A percentile compares a stretch with the other conserved stretches of the same genome.
Evolutionary conservation across 2,329 filamentous ascomycete species (phyloP).

Genomic region (Westerdykella aurantiaca): DNA sequence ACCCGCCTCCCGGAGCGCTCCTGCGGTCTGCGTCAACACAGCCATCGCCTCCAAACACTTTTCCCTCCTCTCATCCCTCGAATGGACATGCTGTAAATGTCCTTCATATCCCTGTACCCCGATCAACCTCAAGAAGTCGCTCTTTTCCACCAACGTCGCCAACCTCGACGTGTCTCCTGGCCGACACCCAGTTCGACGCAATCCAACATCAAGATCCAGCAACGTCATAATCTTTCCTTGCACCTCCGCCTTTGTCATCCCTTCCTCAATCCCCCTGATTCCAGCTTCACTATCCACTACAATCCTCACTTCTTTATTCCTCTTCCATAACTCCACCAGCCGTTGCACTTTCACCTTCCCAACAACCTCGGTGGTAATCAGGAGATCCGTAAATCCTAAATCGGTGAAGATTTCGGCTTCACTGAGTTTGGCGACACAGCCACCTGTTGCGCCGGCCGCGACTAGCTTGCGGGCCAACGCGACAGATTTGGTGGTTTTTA

Average conservation of each 20-base stretch:
- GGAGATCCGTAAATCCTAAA: slow-evolving; percentile 45
- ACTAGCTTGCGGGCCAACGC: slow-evolving; percentile 42
- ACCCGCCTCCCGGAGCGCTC: slow-evolving; percentile 39
- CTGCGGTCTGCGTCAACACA: slow-evolving; percentile 41
- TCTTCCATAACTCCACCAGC: slow-evolving; percentile 43
- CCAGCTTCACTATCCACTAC: slow-evolving; percentile 47
- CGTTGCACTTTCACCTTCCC: slow-evolving; percentile 44
- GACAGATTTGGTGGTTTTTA: slow-evolving; percentile 51
- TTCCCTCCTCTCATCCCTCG: slow-evolving; percentile 37
- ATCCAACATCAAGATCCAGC: slow-evolving; percentile 48
- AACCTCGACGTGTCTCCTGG: slow-evolving; percentile 40
- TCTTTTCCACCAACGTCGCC: slow-evolving; percentile 35
- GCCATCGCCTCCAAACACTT: slow-evolving; percentile 45
- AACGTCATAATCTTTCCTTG: slow-evolving; percentile 38
- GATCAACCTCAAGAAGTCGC: slow-evolving; percentile 41
- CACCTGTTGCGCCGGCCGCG: slow-evolving; percentile 46
- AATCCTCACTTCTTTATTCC: slow-evolving; percentile 38
- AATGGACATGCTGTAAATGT: slow-evolving; percentile 49
- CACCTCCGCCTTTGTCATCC: slow-evolving; percentile 34
- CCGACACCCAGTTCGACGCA: slow-evolving; percentile 47
- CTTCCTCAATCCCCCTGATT: slow-evolving; percentile 43
- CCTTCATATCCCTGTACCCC: slow-evolving; percentile 52
- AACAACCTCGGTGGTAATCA: slow-evolving; percentile 50
- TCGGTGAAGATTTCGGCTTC: slow-evolving; percentile 38
- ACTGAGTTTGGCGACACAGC: slow-evolving; percentile 49